Conservation (phyloP, 495 filamentous ascomycete species). For the Neurospora pannonica region DNA sequence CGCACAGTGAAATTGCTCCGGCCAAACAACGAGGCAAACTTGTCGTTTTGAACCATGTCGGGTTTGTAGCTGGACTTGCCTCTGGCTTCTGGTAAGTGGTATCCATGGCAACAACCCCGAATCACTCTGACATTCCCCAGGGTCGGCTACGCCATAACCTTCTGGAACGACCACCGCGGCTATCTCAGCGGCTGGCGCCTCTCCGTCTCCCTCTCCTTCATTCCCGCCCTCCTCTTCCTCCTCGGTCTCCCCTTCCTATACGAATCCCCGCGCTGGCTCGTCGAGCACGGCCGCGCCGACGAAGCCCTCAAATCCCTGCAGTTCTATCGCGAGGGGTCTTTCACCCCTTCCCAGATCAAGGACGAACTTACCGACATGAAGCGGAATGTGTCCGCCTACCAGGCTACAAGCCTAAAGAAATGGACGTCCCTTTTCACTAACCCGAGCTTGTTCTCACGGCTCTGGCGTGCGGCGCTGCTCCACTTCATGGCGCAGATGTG, state of each 20-base stretch:
- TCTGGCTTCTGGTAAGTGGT: slow-evolving; percentile 41
- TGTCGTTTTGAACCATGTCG: slow-evolving; percentile 50
- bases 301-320: slow-evolving; percentile 27
- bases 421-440: slow-evolving; percentile 33
- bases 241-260: slow-evolving; percentile 38
- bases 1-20: slow-evolving; percentile 41
- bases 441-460: slow-evolving; percentile 26
- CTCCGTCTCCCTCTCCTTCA: slow-evolving; percentile 33
- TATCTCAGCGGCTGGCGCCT: slow-evolving; percentile 35
- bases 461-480: slow-evolving; percentile 38
- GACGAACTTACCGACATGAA: slow-evolving; percentile 29
- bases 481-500: slow-evolving; percentile 48
- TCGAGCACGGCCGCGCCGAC: slow-evolving; percentile 32
- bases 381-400: slow-evolving; percentile 25
- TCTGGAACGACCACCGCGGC: slow-evolving; percentile 25
- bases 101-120: not conserved
- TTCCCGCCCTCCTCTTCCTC: slow-evolving; percentile 36
- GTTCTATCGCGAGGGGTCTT: slow-evolving; percentile 37
- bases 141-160: slow-evolving; percentile 37
- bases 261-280: slow-evolving; percentile 44
- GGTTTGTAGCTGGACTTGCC: slow-evolving; percentile 43
- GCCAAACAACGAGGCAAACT: slow-evolving; percentile 41
- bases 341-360: slow-evolving; percentile 23
- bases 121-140: slow-evolving; percentile 11
- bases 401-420: slow-evolving; percentile 12